phyloP scores from a whole-genome alignment of 805 yeast genomes.

The Kluyveromyces lactis region DNA sequence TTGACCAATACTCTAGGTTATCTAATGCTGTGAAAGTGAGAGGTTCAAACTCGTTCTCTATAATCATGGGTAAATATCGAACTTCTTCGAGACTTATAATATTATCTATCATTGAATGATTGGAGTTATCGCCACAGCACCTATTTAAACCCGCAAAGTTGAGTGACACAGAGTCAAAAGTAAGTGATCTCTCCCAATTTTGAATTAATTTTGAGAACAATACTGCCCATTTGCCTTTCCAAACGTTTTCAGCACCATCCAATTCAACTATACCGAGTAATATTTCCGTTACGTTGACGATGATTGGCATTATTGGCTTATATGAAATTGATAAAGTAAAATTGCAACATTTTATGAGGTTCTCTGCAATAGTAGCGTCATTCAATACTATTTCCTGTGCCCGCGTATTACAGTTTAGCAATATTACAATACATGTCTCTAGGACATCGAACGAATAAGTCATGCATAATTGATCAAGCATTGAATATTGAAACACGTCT shows the following conservation, averaged over 20 bases:
- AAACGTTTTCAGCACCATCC: constrained; percentile 5
- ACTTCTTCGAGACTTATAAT: neutral
- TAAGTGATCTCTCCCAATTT: constrained; percentile 12
- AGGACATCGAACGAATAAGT: constrained; percentile 48
- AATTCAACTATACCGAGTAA: constrained; percentile 16
- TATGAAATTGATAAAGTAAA: constrained; percentile 37
- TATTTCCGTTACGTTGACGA: constrained; percentile 46
- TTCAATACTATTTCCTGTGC: constrained; percentile 18
- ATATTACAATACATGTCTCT: constrained; percentile 30
- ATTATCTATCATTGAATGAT: neutral
- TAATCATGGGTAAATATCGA: constrained; percentile 2
- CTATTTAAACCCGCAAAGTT: constrained; percentile 1
- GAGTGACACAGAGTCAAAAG: constrained; percentile 18
- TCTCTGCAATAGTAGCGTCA: constrained; percentile 12
- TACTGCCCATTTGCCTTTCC: constrained; percentile 3
- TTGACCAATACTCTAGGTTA: constrained; percentile 11
- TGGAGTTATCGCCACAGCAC: constrained; percentile 1
- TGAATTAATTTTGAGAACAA: constrained; percentile 1
- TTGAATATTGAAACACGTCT: constrained; percentile 36
- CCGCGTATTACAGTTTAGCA: constrained; percentile 17
- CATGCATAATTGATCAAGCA: constrained; percentile 43
- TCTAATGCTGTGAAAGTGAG: neutral
- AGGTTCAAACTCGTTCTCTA: neutral
- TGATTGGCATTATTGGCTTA: constrained; percentile 44
- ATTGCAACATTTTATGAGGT: constrained; percentile 28